Evolutionary conservation across 371 early-diverging fungal genomes (phyloP).

Genomic region (Mucor indicus): DNA sequence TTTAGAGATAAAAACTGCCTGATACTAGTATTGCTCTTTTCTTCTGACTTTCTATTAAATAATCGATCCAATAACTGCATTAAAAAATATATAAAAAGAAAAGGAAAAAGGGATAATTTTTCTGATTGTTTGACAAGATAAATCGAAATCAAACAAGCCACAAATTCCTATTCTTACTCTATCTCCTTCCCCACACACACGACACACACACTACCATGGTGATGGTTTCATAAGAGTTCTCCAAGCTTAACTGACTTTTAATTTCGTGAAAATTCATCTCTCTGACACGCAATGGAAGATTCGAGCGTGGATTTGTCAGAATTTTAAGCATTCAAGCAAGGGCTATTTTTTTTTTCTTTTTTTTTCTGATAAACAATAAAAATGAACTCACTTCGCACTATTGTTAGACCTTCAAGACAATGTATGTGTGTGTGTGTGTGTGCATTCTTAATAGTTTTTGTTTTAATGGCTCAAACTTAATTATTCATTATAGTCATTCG

Average conservation of each 20-base stretch:
- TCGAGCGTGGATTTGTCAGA: background rate
- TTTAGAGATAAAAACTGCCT: background rate
- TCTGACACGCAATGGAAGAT: too few species aligned
- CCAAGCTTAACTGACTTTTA: too few species aligned
- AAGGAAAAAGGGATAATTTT: background rate
- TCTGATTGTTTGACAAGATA: too few species aligned
- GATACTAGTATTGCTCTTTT: background rate
- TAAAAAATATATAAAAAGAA: background rate
- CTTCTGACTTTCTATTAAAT: background rate
- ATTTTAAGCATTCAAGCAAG: too few species aligned
- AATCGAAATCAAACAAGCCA: background rate
- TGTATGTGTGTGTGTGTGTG: background rate
- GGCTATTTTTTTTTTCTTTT: background rate
- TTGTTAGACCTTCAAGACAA: constrained; percentile 10
- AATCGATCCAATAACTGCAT: constrained; percentile 7
- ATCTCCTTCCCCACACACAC: background rate
- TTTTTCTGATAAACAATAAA: background rate
- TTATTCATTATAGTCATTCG: constrained; percentile 12
- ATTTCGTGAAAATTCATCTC: too few species aligned
- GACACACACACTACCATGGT: too few species aligned
- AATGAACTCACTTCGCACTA: constrained; percentile 23
- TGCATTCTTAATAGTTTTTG: background rate
- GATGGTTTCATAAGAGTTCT: too few species aligned
- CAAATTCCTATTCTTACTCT: background rate
- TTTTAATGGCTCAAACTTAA: background rate